Conservation (phyloP, 495 filamentous ascomycete species). For the Aspergillus conjunctus region DNA sequence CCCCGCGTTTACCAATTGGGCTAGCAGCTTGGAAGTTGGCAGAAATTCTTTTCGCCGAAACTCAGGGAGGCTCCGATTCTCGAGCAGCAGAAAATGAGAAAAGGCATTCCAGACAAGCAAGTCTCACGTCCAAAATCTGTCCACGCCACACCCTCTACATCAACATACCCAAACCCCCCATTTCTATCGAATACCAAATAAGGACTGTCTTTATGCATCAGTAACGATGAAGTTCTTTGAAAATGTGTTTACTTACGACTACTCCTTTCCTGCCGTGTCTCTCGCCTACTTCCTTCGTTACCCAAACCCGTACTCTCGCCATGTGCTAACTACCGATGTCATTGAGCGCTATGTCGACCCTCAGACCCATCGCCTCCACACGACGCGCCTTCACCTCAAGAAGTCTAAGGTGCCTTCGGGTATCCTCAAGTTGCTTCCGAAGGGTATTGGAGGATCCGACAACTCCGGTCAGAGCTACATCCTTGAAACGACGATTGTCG, state of each 20-base stretch:
- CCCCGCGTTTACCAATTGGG: constrained; percentile 25
- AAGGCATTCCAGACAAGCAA: constrained; percentile 23
- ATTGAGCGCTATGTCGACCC: constrained; percentile 85
- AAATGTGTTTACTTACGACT: constrained; percentile 84
- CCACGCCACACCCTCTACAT: constrained; percentile 15
- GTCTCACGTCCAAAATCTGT: constrained; percentile 6
- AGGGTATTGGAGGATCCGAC: constrained; percentile 71
- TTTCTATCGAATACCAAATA: constrained; percentile 11
- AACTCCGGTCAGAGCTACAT: constrained; percentile 81
- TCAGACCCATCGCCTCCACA: constrained; percentile 75
- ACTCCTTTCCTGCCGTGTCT: constrained; percentile 87
- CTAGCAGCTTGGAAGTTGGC: constrained; percentile 23
- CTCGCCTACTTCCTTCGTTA: constrained; percentile 99
- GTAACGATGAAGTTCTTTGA: constrained; percentile 86
- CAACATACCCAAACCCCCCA: constrained; percentile 10
- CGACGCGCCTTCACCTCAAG: constrained; percentile 90
- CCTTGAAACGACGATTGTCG: constrained; percentile 86
- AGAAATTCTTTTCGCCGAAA: constrained; percentile 23
- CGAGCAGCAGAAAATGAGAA: constrained; percentile 20
- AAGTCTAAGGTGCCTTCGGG: constrained; percentile 84
- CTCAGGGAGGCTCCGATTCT: constrained; percentile 11
- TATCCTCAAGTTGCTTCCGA: constrained; percentile 78
- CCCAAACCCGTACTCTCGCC: constrained; percentile 92
- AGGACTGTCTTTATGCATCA: constrained; percentile 23
- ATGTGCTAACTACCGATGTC: constrained; percentile 96